Percentiles rank a stretch among this genome's conserved stretches.
Conservation (phyloP, 176 grass and related monocot genomes). For the Bonia amplexicaulis region DNA sequence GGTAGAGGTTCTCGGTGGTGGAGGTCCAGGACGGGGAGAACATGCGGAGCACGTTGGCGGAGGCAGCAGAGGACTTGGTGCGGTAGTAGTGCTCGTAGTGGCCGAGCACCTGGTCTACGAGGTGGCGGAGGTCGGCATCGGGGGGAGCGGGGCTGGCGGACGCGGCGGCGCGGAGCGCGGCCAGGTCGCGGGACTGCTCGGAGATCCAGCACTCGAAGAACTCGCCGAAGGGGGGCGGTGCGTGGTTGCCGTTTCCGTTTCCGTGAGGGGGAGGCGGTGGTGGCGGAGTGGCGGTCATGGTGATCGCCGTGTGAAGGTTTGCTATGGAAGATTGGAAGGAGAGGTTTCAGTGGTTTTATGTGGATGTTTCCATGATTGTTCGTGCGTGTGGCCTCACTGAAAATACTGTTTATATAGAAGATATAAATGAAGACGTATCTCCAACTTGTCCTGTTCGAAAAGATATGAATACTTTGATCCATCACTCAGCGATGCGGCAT, state of each 20-base stretch:
- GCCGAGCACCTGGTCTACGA: slow-evolving; percentile 38
- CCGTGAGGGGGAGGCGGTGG: background rate
- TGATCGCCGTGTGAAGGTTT: background rate
- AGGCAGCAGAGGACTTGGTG: slow-evolving; percentile 47
- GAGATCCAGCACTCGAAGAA: slow-evolving; percentile 54
- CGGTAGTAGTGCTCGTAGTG: slow-evolving; percentile 78
- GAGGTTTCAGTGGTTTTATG: slow-evolving; percentile 77
- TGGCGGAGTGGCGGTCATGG: slow-evolving; percentile 9
- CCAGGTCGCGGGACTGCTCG: slow-evolving; percentile 57
- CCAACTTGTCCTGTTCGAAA: slow-evolving; percentile 89
- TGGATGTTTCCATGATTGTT: slow-evolving; percentile 81
- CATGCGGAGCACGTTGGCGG: slow-evolving; percentile 41
- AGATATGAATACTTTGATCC: slow-evolving; percentile 77
- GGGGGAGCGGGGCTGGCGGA: background rate
- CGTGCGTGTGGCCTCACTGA: slow-evolving; percentile 64
- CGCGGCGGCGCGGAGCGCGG: slow-evolving; percentile 40
- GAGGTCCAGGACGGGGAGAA: slow-evolving; percentile 72
- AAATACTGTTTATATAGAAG: slow-evolving; percentile 74
- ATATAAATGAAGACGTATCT: slow-evolving; percentile 65
- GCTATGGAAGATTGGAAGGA: no score
- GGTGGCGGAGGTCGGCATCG: slow-evolving; percentile 10
- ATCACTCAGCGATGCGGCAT: slow-evolving; percentile 81
- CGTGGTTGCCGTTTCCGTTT: background rate
- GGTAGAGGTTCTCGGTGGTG: slow-evolving; percentile 69
- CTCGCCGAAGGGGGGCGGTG: background rate